phyloP scores from a whole-genome alignment of 441 rosid species.

The Erysimum pusillum region DNA sequence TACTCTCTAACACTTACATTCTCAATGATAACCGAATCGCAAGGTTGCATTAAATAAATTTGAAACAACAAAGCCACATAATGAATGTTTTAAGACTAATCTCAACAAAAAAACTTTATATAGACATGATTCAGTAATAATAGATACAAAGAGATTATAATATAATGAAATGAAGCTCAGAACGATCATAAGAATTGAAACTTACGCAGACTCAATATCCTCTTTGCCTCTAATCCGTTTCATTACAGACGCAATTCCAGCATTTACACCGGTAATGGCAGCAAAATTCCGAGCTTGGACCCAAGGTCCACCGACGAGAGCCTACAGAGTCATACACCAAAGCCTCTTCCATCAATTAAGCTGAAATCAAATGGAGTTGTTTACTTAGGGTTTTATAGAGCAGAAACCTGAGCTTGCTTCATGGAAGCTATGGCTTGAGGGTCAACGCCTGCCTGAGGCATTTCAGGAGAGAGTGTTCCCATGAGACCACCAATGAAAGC shows the following conservation, averaged over 20 bases:
- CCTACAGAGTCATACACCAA: slow-evolving; percentile 49
- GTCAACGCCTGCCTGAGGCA: slow-evolving; percentile 50
- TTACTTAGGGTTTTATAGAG: not conserved
- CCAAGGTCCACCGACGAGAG: slow-evolving; percentile 90
- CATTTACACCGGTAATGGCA: slow-evolving; percentile 88
- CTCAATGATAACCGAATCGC: not conserved
- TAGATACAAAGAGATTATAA: not conserved
- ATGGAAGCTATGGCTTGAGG: slow-evolving; percentile 83
- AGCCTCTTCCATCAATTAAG: slow-evolving; percentile 1
- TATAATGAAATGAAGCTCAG: not conserved
- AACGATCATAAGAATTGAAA: not conserved
- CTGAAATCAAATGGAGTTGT: not conserved
- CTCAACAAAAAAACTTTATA: not conserved
- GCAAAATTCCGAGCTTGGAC: slow-evolving; percentile 96
- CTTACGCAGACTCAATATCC: slow-evolving; percentile 80
- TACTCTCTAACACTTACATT: slow-evolving; percentile 9
- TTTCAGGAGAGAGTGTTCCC: slow-evolving; percentile 71
- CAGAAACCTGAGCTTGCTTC: slow-evolving; percentile 85
- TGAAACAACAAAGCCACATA: too few species aligned
- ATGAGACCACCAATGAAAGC: slow-evolving; percentile 87
- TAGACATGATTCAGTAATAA: not conserved
- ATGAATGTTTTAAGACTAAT: not conserved
- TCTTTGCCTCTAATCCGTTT: slow-evolving; percentile 93
- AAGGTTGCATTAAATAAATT: not conserved
- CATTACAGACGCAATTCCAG: slow-evolving; percentile 89